A percentile compares a stretch with the other conserved stretches of the same genome.
Conservation (phyloP, 208 protist species). For the Acanthamoeba rhysodes region DNA sequence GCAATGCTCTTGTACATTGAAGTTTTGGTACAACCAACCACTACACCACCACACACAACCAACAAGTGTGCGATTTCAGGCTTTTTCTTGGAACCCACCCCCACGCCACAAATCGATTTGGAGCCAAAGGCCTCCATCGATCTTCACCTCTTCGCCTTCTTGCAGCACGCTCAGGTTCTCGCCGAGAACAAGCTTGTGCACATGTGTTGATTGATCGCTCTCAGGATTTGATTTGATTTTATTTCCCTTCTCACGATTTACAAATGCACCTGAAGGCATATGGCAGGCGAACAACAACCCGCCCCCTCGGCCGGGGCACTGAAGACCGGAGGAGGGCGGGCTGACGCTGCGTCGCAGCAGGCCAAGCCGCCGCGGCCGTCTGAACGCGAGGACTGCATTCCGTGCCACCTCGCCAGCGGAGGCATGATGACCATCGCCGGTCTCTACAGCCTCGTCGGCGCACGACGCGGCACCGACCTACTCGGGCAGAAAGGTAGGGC, state of each 20-base stretch:
- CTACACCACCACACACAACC: too few species aligned
- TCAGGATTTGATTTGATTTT: too few species aligned
- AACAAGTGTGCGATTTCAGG: not conserved
- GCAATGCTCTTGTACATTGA: not conserved
- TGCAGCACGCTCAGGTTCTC: too few species aligned
- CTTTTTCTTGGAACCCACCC: not conserved
- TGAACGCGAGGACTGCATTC: constrained; percentile 4
- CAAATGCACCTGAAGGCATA: not conserved
- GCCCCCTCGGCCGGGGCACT: not conserved
- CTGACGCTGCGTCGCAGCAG: not conserved
- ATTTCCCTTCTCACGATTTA: too few species aligned
- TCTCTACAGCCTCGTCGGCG: constrained; percentile 37
- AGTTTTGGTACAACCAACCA: not conserved
- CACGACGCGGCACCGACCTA: constrained; percentile 24
- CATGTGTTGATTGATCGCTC: too few species aligned
- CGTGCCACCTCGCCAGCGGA: constrained; percentile 17
- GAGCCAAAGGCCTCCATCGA: too few species aligned
- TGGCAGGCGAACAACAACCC: not conserved
- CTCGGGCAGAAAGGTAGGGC: constrained; percentile 15
- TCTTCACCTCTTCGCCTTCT: too few species aligned
- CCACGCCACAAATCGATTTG: too few species aligned
- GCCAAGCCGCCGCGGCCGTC: not conserved
- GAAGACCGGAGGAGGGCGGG: not conserved
- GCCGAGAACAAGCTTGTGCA: too few species aligned
- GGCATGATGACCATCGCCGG: constrained; percentile 48